Conservation (phyloP, 2,329 filamentous ascomycete genomes). For the Xylariales sp. region DNA sequence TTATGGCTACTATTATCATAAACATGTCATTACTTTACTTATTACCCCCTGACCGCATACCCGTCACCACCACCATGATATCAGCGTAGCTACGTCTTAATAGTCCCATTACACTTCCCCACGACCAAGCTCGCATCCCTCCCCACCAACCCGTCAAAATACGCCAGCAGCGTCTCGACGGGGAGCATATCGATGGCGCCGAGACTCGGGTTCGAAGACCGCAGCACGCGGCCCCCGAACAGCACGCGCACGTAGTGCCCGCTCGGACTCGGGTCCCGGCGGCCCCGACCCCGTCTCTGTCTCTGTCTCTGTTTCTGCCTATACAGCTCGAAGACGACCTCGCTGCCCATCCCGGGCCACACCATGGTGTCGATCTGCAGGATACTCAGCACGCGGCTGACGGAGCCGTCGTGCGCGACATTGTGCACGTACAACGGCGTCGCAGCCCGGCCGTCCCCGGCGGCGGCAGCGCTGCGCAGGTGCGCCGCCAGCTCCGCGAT, state of each 20-base stretch:
- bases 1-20: constrained; percentile 2
- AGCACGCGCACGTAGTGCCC: constrained; percentile 72
- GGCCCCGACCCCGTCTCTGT: constrained; percentile 22
- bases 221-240: constrained; percentile 75
- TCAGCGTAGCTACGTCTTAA: constrained; percentile 8
- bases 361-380: constrained; percentile 81
- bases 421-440: constrained; percentile 74
- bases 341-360: constrained; percentile 85
- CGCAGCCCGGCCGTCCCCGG: constrained; percentile 50
- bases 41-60: neutral
- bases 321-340: constrained; percentile 82
- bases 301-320: constrained; percentile 24
- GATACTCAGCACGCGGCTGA: constrained; percentile 74
- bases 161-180: constrained; percentile 70
- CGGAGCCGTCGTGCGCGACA: constrained; percentile 81
- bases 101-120: constrained; percentile 48
- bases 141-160: constrained; percentile 79
- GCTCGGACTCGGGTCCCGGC: constrained; percentile 27
- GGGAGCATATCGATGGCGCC: constrained; percentile 78
- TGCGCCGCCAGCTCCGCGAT: constrained; percentile 76
- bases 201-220: constrained; percentile 75
- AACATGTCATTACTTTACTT: neutral
- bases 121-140: constrained; percentile 57
- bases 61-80: neutral
- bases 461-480: constrained; percentile 63